These are phyloP conservation scores for Coemansia sp. DNA, from an alignment of 192 early-diverging fungal species.

Conservation along the genomic window DNA sequence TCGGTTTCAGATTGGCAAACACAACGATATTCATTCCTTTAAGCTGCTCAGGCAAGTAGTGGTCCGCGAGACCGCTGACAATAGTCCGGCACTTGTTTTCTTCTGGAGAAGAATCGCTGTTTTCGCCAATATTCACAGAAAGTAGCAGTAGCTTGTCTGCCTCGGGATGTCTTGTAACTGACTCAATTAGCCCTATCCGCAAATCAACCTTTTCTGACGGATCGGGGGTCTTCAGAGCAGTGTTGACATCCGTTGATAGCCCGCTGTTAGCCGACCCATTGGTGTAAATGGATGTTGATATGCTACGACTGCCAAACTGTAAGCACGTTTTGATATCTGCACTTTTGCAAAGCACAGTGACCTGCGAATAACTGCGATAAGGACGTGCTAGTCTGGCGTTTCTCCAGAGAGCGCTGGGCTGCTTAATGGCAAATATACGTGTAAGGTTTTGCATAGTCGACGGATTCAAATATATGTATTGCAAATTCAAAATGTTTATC, in stretches of 20 bases:
- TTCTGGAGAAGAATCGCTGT: background rate
- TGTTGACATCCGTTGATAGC: background rate
- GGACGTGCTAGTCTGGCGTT: background rate
- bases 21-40: slow-evolving; percentile 18
- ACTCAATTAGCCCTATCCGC: slow-evolving; percentile 18
- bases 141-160: slow-evolving; percentile 33
- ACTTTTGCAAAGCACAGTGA: background rate
- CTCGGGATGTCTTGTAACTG: slow-evolving; percentile 14
- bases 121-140: slow-evolving; percentile 25
- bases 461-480: no score
- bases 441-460: background rate
- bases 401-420: background rate
- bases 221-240: background rate
- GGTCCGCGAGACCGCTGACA: slow-evolving; percentile 27
- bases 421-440: background rate
- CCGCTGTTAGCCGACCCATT: background rate
- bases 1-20: slow-evolving; percentile 35
- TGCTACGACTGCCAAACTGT: background rate
- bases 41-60: slow-evolving; percentile 28
- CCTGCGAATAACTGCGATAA: background rate
- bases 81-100: slow-evolving; percentile 15
- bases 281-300: background rate
- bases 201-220: slow-evolving; percentile 21
- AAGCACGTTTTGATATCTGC: background rate
- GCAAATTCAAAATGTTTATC: no score